Evolutionary conservation across 1,139 yeast genomes (phyloP), one percentile per base, ranked within the genome.

Genomic region (Taphrina flavorubra): DNA sequence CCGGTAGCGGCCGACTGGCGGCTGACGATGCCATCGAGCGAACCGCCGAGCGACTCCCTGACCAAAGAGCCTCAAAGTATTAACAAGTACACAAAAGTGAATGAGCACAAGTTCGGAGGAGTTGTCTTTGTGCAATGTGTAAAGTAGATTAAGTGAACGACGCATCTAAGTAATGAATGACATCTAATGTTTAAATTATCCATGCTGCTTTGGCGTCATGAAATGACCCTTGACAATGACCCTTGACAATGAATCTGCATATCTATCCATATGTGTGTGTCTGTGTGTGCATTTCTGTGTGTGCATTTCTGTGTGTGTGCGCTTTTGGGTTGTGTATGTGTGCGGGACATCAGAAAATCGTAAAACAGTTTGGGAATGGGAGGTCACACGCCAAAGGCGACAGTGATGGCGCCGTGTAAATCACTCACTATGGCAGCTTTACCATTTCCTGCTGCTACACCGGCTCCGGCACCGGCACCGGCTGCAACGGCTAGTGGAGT

Each of bases 401-500:
- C 60, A 7, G 63, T 40, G 10, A 59, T 31, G 34, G 69, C 66
- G n/a, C 69, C 69, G 25, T 60, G 51, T 16, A 66, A 25, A 31
- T 60, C 55, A 46, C 69, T 46, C 42, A 66, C 13, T 37, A 66
- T 20, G 68, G 79, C 78, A 18, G 82, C 82, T 25, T 2, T 25
- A 25, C 31, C 31, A 4, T 25, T 2, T 25, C 31, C 31, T 25
- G 31, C 31, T 25, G 31, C 31, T 25, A 4, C 31, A 0, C 69
- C 69, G 47, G 80, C 82, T 5, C 76, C 72, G 1, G 78, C 78
- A 16, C 85, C 81, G 25, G 87, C 82, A 14, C 92, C 94, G 11
- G 86, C 81, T 1, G 87, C 92, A 56, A 86, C 90, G 42, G 86
- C 85, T 3, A 87, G 74, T 0, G 96, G 95, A 72, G 86, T 77